phyloP scores from a whole-genome alignment of 306 rosid species.

The Malus fusca region DNA sequence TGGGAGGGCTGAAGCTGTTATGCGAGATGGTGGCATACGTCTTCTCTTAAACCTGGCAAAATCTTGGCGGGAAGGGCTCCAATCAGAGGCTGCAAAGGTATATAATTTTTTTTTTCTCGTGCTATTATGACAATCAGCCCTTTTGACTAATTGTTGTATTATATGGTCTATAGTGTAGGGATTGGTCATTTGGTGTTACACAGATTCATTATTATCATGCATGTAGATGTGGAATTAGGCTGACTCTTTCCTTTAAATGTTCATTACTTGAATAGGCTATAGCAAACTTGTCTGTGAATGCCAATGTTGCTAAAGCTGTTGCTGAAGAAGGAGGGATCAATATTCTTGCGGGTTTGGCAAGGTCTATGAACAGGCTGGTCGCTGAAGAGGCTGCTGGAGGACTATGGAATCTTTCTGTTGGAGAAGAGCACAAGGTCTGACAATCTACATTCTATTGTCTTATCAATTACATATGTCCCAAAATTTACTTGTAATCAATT shows the following conservation, averaged over 20 bases:
- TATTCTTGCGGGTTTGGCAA: conserved; percentile 94
- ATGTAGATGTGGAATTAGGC: conserved; percentile 4
- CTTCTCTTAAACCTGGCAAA: conserved; percentile 87
- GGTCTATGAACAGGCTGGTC: conserved; percentile 93
- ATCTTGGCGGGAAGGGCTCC: conserved; percentile 98
- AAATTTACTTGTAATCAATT: conserved; percentile 19
- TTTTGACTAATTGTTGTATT: background rate
- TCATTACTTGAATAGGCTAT: conserved; percentile 56
- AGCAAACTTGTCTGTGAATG: conserved; percentile 96
- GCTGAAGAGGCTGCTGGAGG: conserved; percentile 99
- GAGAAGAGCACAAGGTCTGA: conserved; percentile 96
- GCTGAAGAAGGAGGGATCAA: conserved; percentile 97
- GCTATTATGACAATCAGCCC: background rate
- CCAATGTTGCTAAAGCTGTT: conserved; percentile 94
- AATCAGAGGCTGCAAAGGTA: conserved; percentile 98
- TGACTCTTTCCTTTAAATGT: background rate
- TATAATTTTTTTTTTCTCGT: conserved; percentile 6
- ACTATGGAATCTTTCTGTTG: conserved; percentile 98
- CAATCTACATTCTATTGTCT: conserved; percentile 12
- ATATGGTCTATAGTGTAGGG: background rate
- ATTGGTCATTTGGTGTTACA: conserved; percentile 12
- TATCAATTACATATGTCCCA: conserved; percentile 6
- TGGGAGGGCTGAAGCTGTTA: conserved; percentile 95
- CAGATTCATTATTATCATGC: background rate
- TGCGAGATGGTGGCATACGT: conserved; percentile 92